A percentile compares a stretch with the other conserved stretches of the same genome.
Conservation (phyloP, 768 basidiomycete species). For the Austroboletus eburneus region DNA sequence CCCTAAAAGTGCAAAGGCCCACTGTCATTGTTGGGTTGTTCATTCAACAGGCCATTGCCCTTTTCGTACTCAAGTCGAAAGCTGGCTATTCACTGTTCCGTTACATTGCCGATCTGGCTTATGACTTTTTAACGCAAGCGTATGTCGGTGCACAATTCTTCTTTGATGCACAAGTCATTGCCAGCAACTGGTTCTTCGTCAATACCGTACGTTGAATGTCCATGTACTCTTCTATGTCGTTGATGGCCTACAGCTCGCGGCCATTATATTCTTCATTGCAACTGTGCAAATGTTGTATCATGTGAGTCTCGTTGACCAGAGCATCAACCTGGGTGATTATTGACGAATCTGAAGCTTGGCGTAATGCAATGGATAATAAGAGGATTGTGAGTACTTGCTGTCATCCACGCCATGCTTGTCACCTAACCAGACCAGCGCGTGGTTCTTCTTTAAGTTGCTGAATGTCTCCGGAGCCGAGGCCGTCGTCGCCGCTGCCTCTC, state of each 20-base stretch:
- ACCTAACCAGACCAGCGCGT: slow-evolving; percentile 49
- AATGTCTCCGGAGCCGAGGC: slow-evolving; percentile 94
- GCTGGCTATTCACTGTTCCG: slow-evolving; percentile 83
- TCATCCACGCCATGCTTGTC: background rate
- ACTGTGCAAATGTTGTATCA: slow-evolving; percentile 92
- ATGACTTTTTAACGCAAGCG: slow-evolving; percentile 72
- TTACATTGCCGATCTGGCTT: slow-evolving; percentile 76
- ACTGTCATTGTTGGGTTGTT: slow-evolving; percentile 88
- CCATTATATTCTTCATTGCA: slow-evolving; percentile 93
- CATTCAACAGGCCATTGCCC: slow-evolving; percentile 78
- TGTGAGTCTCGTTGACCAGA: slow-evolving; percentile 14
- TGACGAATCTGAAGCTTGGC: slow-evolving; percentile 43
- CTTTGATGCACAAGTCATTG: slow-evolving; percentile 62
- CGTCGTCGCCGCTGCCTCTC: slow-evolving; percentile 87
- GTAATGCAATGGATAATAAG: slow-evolving; percentile 94
- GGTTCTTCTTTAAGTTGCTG: slow-evolving; percentile 92
- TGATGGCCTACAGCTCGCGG: slow-evolving; percentile 45
- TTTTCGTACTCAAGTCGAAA: slow-evolving; percentile 82
- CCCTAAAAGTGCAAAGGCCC: slow-evolving; percentile 44
- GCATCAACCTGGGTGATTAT: background rate
- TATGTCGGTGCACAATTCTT: slow-evolving; percentile 76
- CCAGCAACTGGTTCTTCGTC: slow-evolving; percentile 82
- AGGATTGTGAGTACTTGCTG: slow-evolving; percentile 63
- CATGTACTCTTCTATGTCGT: slow-evolving; percentile 8
- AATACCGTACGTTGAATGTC: slow-evolving; percentile 50